Evolutionary conservation across 192 early-diverging fungal species (phyloP), one percentile per base, ranked within the genome.

Genomic region (Backusella australiensis): DNA sequence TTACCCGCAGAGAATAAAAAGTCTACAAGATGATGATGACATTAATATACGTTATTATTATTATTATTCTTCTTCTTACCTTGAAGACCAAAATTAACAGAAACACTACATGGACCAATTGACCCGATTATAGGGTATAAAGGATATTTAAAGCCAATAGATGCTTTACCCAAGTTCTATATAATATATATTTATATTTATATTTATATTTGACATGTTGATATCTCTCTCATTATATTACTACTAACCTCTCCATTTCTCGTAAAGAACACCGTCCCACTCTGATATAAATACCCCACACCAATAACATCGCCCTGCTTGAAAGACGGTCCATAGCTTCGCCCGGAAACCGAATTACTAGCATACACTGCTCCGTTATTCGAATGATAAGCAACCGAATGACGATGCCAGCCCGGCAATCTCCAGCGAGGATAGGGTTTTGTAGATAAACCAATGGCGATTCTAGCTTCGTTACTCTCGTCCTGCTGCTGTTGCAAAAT

Each of bases 221-320:
- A 71, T 23, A 44, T 6, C 23, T n/a, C 39, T 71, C 2, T 2
- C 7, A 38, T 9, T 39, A 0, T 17, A 32, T 2, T 32, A 32
- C 32, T 35, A 36, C 53, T 38, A 65, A 67, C 73, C 73, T 90
- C 89, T 34, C 92, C 92, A 72, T 93, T 93, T 38, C 91, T 84
- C 26, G 92, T 92, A 59, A 92, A 93, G 82, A 90, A 93, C 34
- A 93, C 86, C 8, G 88, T 88, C 63, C 91, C 91, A 76, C 84
- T 89, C 65, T 88, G 84, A 65, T 89, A 89, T 52, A 91, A 90
- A 78, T 90, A 93, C 34, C 91, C 92, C 67, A 91, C 86, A 35
- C 92, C 92, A 52, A 93, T 81, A 3, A 93, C 90, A 80, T 93
- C 92, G 36, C 92, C 92, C 53, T 90, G 89, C 73, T 89, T 88